phyloP scores from a whole-genome alignment of 129 eudicot species.

The Lactuca saligna region DNA sequence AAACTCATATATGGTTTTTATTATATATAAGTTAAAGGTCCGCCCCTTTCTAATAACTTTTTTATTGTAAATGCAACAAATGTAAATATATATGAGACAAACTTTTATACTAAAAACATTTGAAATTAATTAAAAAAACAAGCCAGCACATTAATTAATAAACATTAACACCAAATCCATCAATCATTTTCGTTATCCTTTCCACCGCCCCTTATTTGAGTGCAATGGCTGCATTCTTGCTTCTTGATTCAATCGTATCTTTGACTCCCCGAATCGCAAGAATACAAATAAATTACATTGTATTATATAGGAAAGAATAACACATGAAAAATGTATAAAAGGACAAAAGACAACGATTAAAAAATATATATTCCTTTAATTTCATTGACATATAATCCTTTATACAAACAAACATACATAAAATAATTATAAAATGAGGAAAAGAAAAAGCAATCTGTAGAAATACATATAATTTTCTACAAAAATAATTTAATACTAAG shows the following conservation, averaged over 20 bases:
- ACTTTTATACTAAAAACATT: background rate
- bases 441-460: constrained; percentile 7
- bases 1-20: too few relatives aligned
- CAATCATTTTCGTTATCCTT: constrained; percentile 31
- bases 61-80: background rate
- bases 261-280: constrained; percentile 22
- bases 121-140: constrained; percentile 9
- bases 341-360: background rate
- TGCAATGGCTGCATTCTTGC: constrained; percentile 12
- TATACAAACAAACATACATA: constrained; percentile 13
- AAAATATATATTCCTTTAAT: constrained; percentile 15
- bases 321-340: background rate
- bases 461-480: constrained; percentile 30
- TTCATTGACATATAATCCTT: constrained; percentile 26
- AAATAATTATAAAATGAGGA: background rate
- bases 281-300: background rate
- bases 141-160: constrained; percentile 19
- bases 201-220: constrained; percentile 38
- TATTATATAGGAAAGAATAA: background rate
- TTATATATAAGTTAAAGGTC: too few relatives aligned
- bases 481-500: constrained; percentile 30
- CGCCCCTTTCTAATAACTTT: too few relatives aligned
- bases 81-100: background rate
- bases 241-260: constrained; percentile 28
- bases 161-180: constrained; percentile 10